Conservation (phyloP, 345 rosid genomes). For the Anastatica hierochuntica region DNA sequence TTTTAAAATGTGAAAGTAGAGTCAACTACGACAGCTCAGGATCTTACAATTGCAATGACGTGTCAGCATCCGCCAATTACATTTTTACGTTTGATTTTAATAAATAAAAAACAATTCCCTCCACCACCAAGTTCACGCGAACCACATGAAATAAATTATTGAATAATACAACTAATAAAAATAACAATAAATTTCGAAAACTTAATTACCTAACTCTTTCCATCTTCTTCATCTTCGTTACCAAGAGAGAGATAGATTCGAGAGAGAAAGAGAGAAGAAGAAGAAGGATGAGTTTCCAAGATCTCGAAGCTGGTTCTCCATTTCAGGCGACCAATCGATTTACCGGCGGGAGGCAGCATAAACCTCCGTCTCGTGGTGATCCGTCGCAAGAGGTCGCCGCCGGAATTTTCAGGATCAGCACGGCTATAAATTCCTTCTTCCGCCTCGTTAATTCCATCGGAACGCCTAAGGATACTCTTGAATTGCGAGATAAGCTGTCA, state of each 20-base stretch:
- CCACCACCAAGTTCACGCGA: conserved; percentile 11
- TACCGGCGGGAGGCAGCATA: conserved; percentile 17
- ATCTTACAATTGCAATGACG: conserved; percentile 9
- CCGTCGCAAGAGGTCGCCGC: conserved; percentile 62
- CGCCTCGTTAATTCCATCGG: conserved; percentile 73
- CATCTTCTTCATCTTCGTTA: conserved; percentile 12
- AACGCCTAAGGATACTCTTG: conserved; percentile 61
- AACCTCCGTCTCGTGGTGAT: conserved; percentile 22
- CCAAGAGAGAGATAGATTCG: neutral
- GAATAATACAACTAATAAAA: neutral
- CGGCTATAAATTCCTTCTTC: conserved; percentile 50
- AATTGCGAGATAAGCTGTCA: conserved; percentile 57
- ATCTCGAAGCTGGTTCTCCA: conserved; percentile 38
- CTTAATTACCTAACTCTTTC: conserved; percentile 14
- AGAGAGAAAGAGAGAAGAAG: neutral
- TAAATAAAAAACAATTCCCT: neutral
- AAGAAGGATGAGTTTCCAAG: conserved; percentile 51
- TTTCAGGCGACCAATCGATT: conserved; percentile 14
- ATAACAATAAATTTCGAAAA: neutral
- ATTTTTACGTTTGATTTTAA: neutral
- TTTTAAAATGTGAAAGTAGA: neutral
- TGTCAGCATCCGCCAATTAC: conserved; percentile 9
- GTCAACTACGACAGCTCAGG: conserved; percentile 12
- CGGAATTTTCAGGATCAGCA: conserved; percentile 61
- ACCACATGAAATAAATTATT: neutral